These are phyloP conservation scores for Orbilia oligospora DNA, from an alignment of 2,329 filamentous ascomycete species.

Conservation along the genomic window DNA sequence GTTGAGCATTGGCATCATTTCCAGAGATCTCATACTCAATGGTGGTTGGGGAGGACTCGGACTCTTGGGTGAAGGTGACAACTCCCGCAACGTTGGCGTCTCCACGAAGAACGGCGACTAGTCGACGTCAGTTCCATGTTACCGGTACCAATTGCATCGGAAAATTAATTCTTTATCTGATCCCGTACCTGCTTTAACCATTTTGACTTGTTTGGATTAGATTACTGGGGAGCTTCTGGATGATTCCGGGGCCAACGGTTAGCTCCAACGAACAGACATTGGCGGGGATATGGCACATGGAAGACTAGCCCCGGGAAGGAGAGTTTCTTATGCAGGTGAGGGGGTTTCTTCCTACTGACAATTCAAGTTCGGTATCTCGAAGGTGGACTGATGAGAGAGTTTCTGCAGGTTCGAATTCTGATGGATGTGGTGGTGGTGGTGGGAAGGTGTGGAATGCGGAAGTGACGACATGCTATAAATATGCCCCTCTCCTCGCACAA, in stretches of 20 bases:
- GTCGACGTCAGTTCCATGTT: constrained; percentile 46
- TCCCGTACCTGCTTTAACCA: constrained; percentile 96
- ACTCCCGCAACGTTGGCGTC: constrained; percentile 95
- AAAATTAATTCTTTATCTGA: constrained; percentile 4
- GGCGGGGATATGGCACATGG: background rate
- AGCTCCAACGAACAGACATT: constrained; percentile 20
- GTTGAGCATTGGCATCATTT: constrained; percentile 94
- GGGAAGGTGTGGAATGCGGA: constrained; percentile 25
- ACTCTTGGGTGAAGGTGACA: constrained; percentile 93
- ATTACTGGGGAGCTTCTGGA: constrained; percentile 50
- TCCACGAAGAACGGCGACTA: constrained; percentile 95
- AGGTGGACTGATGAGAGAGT: constrained; percentile 40
- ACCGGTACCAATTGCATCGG: constrained; percentile 6
- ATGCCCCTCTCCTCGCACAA: constrained; percentile 52
- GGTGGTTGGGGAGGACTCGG: constrained; percentile 84
- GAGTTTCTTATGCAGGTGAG: constrained; percentile 49
- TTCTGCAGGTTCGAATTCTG: constrained; percentile 43
- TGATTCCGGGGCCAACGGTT: constrained; percentile 20
- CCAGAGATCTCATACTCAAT: constrained; percentile 93
- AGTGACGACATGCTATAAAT: constrained; percentile 61
- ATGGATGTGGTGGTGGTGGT: constrained; percentile 15
- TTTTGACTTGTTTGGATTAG: constrained; percentile 75
- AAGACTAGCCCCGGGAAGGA: constrained; percentile 24
- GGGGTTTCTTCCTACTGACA: constrained; percentile 33
- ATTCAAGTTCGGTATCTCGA: constrained; percentile 36